A percentile compares a stretch with the other conserved stretches of the same genome.
Evolutionary conservation across 2,329 filamentous ascomycete species (phyloP).

Genomic region (Fusarium tupiense): DNA sequence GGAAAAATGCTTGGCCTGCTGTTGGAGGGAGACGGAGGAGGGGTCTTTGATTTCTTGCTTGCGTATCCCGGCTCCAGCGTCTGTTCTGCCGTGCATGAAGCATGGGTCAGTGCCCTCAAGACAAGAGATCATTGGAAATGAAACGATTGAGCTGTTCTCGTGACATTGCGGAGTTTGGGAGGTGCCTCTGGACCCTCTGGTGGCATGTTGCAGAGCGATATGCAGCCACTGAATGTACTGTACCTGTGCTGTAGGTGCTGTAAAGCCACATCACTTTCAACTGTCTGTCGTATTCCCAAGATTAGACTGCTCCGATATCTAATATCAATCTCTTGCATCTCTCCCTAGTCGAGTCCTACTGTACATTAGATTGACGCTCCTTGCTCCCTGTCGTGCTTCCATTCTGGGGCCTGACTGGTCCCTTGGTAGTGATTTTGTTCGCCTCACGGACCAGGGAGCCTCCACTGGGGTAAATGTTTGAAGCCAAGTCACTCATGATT

Average conservation of each 20-base stretch:
- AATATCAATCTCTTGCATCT: constrained; percentile 27
- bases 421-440: constrained; percentile 25
- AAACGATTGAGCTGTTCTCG: not conserved
- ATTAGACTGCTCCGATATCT: constrained; percentile 2
- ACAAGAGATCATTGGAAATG: not conserved
- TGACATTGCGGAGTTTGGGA: not conserved
- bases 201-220: not conserved
- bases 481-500: constrained; percentile 20
- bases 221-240: constrained; percentile 24
- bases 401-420: constrained; percentile 32
- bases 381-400: constrained; percentile 29
- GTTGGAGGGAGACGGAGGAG: constrained; percentile 14
- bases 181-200: not conserved
- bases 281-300: not conserved
- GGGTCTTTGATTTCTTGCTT: constrained; percentile 34
- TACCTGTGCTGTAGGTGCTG: not conserved
- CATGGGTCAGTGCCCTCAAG: constrained; percentile 5
- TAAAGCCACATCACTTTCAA: constrained; percentile 20
- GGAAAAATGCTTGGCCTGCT: constrained; percentile 32
- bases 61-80: constrained; percentile 34
- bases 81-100: constrained; percentile 29
- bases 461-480: constrained; percentile 11
- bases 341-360: constrained; percentile 12
- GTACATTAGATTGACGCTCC: constrained; percentile 20
- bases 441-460: constrained; percentile 35